Conservation (phyloP, 345 rosid genomes). For the Moricandia arvensis region DNA sequence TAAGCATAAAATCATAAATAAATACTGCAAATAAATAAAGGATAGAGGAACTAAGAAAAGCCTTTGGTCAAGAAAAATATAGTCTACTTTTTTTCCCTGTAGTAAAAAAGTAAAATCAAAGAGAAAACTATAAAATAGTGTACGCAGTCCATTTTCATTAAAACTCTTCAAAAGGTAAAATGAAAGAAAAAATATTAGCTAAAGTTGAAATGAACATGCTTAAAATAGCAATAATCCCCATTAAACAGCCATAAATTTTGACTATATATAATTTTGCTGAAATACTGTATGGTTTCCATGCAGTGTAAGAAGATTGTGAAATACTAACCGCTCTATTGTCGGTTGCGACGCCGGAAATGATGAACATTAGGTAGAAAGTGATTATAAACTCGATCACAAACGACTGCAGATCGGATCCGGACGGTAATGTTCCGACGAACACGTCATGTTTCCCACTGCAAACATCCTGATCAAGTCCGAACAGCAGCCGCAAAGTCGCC, state of each 20-base stretch:
- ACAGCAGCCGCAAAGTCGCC: conserved; percentile 69
- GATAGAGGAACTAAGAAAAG: not conserved
- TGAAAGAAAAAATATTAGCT: not conserved
- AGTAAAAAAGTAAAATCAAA: not conserved
- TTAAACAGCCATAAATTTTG: not conserved
- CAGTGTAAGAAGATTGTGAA: not conserved
- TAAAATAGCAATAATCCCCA: not conserved
- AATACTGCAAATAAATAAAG: not conserved
- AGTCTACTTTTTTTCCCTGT: not conserved
- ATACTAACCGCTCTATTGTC: conserved; percentile 87
- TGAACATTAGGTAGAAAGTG: conserved; percentile 91
- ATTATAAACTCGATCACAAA: conserved; percentile 84
- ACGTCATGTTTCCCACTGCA: conserved; percentile 56
- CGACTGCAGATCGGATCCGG: conserved; percentile 68
- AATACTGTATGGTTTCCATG: no score
- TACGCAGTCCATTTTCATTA: not conserved
- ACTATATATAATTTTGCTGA: not conserved
- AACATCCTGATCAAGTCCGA: conserved; percentile 40
- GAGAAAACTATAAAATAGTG: not conserved
- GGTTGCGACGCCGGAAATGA: conserved; percentile 85
- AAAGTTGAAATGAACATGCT: not conserved
- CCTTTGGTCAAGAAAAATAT: not conserved
- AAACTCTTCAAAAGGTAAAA: conserved; percentile 3
- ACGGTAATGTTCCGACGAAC: conserved; percentile 77
- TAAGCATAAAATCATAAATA: not conserved